Conservation (phyloP, 225 moss, liverwort and hornwort species). For the Bryoerythrophyllum caledonicum region DNA sequence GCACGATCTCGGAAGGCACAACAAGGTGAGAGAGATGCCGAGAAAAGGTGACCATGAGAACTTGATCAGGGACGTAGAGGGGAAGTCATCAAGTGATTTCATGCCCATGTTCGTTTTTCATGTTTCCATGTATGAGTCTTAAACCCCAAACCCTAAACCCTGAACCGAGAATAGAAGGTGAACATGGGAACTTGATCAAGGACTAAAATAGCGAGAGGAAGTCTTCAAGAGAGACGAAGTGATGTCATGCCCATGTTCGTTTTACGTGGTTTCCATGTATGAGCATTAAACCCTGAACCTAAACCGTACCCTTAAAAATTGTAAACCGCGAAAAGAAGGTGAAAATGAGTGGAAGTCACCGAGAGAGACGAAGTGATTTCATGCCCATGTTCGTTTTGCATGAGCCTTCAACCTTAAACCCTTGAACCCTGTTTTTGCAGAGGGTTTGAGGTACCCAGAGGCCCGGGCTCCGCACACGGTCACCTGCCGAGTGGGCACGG, state of each 20-base stretch:
- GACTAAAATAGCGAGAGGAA: background rate
- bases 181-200: no score
- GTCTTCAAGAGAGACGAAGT: no score
- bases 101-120: background rate
- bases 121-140: no score
- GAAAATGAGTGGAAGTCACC: background rate
- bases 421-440: conserved; percentile 15
- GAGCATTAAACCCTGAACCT: no score
- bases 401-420: background rate
- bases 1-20: conserved; percentile 35
- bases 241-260: no score
- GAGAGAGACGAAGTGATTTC: background rate
- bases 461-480: conserved; percentile 53
- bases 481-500: conserved; percentile 53
- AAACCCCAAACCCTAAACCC: no score
- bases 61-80: no score
- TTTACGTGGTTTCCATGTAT: no score
- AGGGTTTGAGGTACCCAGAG: conserved; percentile 28
- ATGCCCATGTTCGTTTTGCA: background rate
- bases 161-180: no score
- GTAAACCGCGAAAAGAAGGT: background rate
- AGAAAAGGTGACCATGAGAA: no score
- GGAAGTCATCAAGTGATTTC: no score
- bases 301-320: no score
- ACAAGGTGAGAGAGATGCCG: conserved; percentile 29